A percentile compares a stretch with the other conserved stretches of the same genome.
Conservation (phyloP, 257 asterid species). For the Solanum paucissectum region DNA sequence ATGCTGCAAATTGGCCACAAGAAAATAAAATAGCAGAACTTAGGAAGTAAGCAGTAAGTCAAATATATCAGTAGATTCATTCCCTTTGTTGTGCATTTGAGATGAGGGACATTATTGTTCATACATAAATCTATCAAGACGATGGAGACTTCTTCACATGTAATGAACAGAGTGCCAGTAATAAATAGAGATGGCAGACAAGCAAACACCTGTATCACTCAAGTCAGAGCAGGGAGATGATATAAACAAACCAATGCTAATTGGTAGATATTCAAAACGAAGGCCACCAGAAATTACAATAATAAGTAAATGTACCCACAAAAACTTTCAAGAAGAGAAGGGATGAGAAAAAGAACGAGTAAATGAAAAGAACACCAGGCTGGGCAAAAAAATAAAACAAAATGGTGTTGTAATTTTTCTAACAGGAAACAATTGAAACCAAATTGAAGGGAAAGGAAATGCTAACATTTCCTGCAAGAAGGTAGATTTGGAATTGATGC, state of each 20-base stretch:
- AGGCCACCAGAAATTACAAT: neutral
- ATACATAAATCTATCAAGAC: neutral
- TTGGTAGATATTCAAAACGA: neutral
- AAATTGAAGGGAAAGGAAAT: neutral
- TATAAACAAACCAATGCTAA: neutral
- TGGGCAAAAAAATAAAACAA: neutral
- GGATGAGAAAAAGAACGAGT: neutral
- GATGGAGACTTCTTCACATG: neutral
- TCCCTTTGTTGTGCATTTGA: neutral
- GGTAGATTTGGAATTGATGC: neutral
- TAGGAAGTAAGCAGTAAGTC: neutral
- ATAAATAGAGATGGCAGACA: neutral
- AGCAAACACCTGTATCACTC: neutral
- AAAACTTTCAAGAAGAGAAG: neutral
- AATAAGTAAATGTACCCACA: neutral
- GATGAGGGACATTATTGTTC: neutral
- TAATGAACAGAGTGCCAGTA: neutral
- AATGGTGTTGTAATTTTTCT: neutral
- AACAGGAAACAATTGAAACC: neutral
- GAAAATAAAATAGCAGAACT: neutral
- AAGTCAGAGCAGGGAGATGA: neutral
- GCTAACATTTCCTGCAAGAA: neutral
- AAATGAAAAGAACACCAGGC: neutral
- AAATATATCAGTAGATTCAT: neutral
- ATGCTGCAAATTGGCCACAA: slow-evolving; percentile 41